Base-by-base conservation (phyloP, 768 basidiomycete species). In the Lepiota subincarnata region DNA sequence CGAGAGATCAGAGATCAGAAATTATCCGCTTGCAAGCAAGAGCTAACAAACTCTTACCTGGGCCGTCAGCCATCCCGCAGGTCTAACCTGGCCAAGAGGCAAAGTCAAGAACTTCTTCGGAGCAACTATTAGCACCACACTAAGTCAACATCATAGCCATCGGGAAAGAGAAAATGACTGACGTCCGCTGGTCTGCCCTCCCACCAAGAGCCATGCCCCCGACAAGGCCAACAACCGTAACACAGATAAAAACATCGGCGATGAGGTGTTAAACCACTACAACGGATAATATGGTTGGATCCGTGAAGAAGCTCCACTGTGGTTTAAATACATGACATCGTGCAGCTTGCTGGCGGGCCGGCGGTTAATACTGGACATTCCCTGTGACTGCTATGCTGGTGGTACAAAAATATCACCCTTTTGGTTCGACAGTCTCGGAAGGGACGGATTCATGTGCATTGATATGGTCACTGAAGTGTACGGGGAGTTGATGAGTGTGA, bases 41-140 rank as follows among this genome's bases (percentile, higher is more conserved):
- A 20, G 12, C 11, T 18, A 31, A 8, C 14, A 19, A 40, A 41
- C 46, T 12, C 26, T 10, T 58, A 72, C 75, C 56, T 76, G 75
- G 56, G 75, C 72, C 63, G 68, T 60, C 24, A 76, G 61, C 75
- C 75, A 76, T 58, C 75, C 74, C 0, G 70, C 54, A 7, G 75
- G 74, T 52, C 61, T 65, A 6, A 76, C 59, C 31, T 65, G 61
- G 14, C 74, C 73, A 16, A 76, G 63, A 6, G 74, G 74, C 12
- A 76, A 45, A 13, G 71, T 68, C 16, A 71, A 57, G 56, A 65
- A 76, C 57, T 70, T 73, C 61, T 73, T 74, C 1, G 75, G 72
- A 12, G 73, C 72, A 53, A 76, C 75, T 76, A 45, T 14, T 19
- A 49, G 7, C 16, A 36, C 39, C 14, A 54, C 26, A 48, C 18